Evolutionary conservation across 441 rosid genomes (phyloP).

Genomic region (Populus hybrid): DNA sequence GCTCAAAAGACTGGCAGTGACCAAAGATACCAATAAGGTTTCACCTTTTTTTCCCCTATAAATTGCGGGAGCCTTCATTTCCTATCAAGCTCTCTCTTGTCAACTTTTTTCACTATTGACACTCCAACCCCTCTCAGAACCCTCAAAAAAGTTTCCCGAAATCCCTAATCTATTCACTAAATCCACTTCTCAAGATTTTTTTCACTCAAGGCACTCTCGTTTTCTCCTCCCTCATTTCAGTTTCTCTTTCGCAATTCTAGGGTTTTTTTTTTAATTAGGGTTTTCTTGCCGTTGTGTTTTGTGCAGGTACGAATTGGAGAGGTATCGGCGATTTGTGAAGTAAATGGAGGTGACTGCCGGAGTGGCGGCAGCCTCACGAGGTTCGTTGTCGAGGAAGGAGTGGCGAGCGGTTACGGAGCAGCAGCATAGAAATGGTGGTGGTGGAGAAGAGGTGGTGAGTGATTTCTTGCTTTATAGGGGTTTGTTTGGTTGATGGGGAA

Average conservation of each 20-base stretch:
- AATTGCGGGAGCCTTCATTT: too few relatives aligned
- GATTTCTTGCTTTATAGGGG: not conserved
- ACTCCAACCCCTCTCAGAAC: not conserved
- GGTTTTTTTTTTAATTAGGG: constrained; percentile 29
- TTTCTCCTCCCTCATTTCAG: not conserved
- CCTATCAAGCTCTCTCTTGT: not conserved
- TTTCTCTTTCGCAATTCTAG: constrained; percentile 14
- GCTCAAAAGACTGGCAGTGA: not conserved
- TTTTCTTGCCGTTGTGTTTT: constrained; percentile 16
- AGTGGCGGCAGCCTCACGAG: constrained; percentile 56
- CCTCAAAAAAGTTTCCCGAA: not conserved
- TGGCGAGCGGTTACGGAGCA: constrained; percentile 93
- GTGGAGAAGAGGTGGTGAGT: constrained; percentile 54
- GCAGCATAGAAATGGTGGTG: constrained; percentile 48
- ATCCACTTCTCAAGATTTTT: not conserved
- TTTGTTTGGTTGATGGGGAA: constrained; percentile 18
- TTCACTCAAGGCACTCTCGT: constrained; percentile 3
- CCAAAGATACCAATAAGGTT: not conserved
- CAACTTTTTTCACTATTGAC: not conserved
- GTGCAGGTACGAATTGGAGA: constrained; percentile 22
- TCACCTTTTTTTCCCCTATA: too few relatives aligned
- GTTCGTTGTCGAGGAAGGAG: constrained; percentile 71
- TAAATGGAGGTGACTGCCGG: constrained; percentile 73
- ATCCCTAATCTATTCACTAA: not conserved
- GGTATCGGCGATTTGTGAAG: constrained; percentile 21